A percentile compares a stretch with the other conserved stretches of the same genome.
Conservation (phyloP, 2,329 filamentous ascomycete genomes). For the Sphaerulina populicola region DNA sequence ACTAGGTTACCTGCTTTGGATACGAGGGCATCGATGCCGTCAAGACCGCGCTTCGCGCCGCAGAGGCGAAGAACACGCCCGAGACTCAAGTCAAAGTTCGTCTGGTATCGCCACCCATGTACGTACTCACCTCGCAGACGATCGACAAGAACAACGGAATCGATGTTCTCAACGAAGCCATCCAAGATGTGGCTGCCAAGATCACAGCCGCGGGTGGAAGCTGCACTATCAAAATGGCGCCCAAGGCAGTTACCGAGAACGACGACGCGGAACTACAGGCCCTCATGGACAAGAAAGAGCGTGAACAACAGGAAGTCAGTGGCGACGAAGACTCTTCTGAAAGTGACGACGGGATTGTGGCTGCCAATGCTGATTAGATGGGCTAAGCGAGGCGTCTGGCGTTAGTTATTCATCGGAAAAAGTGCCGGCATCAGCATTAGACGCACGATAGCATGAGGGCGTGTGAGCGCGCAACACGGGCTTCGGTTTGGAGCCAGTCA, state of each 20-base stretch:
- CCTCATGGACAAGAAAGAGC: constrained; percentile 97
- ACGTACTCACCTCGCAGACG: constrained; percentile 91
- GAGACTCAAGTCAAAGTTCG: constrained; percentile 97
- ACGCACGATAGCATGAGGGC: neutral
- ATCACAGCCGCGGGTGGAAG: constrained; percentile 72
- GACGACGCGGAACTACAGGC: constrained; percentile 95
- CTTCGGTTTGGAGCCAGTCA: no score
- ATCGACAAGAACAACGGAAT: constrained; percentile 88
- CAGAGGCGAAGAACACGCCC: constrained; percentile 83
- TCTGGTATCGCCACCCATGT: constrained; percentile 93
- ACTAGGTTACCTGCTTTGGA: constrained; percentile 63
- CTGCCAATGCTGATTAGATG: constrained; percentile 18
- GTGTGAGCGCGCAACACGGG: no score
- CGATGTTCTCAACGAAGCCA: constrained; percentile 74
- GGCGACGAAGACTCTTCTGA: constrained; percentile 94
- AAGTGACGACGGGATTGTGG: constrained; percentile 71
- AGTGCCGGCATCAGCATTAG: constrained; percentile 1
- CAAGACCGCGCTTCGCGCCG: constrained; percentile 82
- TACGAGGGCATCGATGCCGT: constrained; percentile 98
- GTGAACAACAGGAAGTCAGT: constrained; percentile 95
- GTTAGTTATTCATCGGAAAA: constrained; percentile 4
- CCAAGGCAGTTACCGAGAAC: constrained; percentile 97
- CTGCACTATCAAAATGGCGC: constrained; percentile 92
- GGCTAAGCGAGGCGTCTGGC: constrained; percentile 17
- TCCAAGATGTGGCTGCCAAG: constrained; percentile 71